Conservation (phyloP, 2,329 filamentous ascomycete genomes). For the Verticillium alfalfae region DNA sequence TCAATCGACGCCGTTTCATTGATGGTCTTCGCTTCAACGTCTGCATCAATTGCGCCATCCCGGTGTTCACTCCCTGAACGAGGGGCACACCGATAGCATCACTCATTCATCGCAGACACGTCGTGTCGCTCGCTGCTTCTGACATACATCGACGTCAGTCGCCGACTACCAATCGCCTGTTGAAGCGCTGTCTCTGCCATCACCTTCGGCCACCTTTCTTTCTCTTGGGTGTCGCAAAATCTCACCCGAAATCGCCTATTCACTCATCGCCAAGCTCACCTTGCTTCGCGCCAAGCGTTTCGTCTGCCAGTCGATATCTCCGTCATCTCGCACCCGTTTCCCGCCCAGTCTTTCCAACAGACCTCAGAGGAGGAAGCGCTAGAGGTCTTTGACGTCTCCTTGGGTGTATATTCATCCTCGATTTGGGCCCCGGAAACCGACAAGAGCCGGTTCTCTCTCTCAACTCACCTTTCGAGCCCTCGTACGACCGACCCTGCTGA, state of each 20-base stretch:
- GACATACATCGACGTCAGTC: neutral
- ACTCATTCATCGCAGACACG: neutral
- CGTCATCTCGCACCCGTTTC: neutral
- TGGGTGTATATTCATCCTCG: constrained; percentile 17
- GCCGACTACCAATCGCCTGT: neutral
- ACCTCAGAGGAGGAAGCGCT: constrained; percentile 21
- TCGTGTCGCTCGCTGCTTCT: neutral
- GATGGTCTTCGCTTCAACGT: neutral
- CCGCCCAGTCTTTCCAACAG: constrained; percentile 11
- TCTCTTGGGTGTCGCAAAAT: neutral
- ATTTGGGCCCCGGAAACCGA: neutral
- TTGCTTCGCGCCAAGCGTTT: neutral
- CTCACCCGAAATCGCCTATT: neutral
- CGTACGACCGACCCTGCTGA: constrained; percentile 3
- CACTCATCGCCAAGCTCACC: neutral
- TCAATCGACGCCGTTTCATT: neutral
- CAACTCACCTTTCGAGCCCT: constrained; percentile 13
- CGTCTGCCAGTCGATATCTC: neutral
- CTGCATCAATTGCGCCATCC: neutral
- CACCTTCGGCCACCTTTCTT: neutral
- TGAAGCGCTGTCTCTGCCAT: neutral
- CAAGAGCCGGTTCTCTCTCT: constrained; percentile 16
- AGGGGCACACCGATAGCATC: neutral
- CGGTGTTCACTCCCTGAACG: neutral
- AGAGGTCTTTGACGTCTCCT: constrained; percentile 26